phyloP scores from a whole-genome alignment of 1,139 yeast genomes.

The Saccharomyces hybrid region DNA sequence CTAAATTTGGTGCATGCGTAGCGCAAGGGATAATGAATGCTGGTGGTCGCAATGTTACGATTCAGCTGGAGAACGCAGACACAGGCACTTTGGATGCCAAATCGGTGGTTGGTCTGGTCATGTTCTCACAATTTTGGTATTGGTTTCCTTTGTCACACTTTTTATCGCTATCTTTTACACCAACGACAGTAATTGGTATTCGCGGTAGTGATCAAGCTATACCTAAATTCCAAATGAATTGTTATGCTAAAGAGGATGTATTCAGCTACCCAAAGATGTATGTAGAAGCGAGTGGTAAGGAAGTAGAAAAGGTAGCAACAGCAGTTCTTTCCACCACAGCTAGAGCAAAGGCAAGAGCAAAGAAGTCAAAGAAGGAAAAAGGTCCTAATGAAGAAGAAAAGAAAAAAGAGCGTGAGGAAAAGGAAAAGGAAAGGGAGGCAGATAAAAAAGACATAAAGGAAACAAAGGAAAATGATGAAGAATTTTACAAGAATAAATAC shows the following conservation, averaged over 20 bases:
- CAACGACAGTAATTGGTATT: constrained; percentile 86
- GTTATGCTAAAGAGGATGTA: constrained; percentile 70
- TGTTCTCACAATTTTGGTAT: constrained; percentile 93
- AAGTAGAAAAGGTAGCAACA: constrained; percentile 82
- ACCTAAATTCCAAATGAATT: constrained; percentile 74
- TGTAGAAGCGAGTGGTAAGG: constrained; percentile 73
- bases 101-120: constrained; percentile 85
- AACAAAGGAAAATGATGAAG: constrained; percentile 29
- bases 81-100: constrained; percentile 85
- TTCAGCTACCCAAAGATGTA: constrained; percentile 89
- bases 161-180: constrained; percentile 82
- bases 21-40: constrained; percentile 98
- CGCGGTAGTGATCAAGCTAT: constrained; percentile 70
- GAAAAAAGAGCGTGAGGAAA: constrained; percentile 30
- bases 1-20: constrained; percentile 94
- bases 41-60: constrained; percentile 97
- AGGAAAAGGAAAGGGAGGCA: constrained; percentile 9
- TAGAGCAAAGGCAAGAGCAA: constrained; percentile 86
- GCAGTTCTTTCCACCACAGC: constrained; percentile 93
- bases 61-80: constrained; percentile 80
- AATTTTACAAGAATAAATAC: constrained; percentile 34
- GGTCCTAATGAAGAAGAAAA: constrained; percentile 28
- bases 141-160: constrained; percentile 98
- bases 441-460: constrained; percentile 24
- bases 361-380: constrained; percentile 58